These are phyloP conservation scores for Mantamonas sphyraenae DNA, from an alignment of 78 protist species.

Conservation along the genomic window DNA sequence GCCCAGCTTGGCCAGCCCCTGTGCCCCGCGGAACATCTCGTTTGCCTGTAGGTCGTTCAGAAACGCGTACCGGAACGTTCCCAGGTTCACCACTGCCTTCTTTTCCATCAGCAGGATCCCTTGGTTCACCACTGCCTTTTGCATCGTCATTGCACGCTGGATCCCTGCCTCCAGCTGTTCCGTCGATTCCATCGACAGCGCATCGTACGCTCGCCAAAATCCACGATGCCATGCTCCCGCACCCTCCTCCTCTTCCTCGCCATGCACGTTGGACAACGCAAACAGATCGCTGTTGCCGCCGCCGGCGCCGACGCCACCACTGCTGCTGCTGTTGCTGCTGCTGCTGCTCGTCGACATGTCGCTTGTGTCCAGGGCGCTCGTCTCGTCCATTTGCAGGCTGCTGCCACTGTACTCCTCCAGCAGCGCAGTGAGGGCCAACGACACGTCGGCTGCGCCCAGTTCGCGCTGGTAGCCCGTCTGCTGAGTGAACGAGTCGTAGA, in stretches of 20 bases:
- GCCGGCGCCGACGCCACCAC: background rate
- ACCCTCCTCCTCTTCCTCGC: background rate
- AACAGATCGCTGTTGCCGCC: background rate
- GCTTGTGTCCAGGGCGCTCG: too few relatives aligned
- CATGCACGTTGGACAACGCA: background rate
- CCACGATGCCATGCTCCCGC: slow-evolving; percentile 17
- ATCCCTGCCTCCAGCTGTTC: slow-evolving; percentile 21
- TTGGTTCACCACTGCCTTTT: slow-evolving; percentile 37
- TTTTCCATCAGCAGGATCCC: slow-evolving; percentile 36
- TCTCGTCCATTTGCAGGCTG: too few relatives aligned
- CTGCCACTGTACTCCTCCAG: slow-evolving; percentile 15
- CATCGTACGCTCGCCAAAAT: slow-evolving; percentile 55
- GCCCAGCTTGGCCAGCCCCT: slow-evolving; percentile 40
- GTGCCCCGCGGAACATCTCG: slow-evolving; percentile 28
- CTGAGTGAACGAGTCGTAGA: slow-evolving; percentile 23
- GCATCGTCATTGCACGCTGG: slow-evolving; percentile 28
- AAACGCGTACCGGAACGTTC: slow-evolving; percentile 44
- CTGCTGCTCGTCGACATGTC: background rate
- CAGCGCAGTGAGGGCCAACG: slow-evolving; percentile 37
- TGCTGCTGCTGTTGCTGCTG: background rate
- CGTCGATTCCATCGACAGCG: slow-evolving; percentile 21
- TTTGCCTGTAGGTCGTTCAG: slow-evolving; percentile 19
- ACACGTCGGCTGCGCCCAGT: slow-evolving; percentile 38
- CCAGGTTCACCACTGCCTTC: slow-evolving; percentile 15
- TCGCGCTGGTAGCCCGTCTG: slow-evolving; percentile 13